Evolutionary conservation across 73 alveolate species (phyloP), one percentile per base, ranked within the genome.

Genomic region (Symbiodinium pilosum): DNA sequence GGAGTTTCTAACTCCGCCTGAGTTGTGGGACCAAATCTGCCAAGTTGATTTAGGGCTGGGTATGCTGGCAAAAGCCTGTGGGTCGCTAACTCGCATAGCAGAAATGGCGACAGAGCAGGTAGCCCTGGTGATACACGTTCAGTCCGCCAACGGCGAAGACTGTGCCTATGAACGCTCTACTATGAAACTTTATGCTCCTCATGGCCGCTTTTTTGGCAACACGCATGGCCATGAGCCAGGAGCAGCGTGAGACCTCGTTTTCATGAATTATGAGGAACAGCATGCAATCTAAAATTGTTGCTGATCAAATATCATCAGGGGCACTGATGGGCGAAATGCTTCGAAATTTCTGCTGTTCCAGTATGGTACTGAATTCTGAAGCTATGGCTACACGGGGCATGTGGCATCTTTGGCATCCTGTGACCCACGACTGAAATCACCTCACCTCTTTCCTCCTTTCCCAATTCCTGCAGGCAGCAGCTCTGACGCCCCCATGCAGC

Each of bases 181-280:
- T 54, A 54, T 54, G 73, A 54, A 54, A 54, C 73, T 7, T 30
- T n/a, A 54, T 30, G 20, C 73, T 30, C 26, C 32, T 26, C 73
- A n/a, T 30, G 73, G 73, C 73, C 34, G 20, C 32, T 26, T 24
- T 30, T 54, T 54, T 30, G 73, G 20, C 32, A 26, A 54, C 73
- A 54, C 73, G 20, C 73, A 54, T 54, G 73, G 73, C 73, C 73
- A 54, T 54, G 73, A 54, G 73, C 73, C 73, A n/a, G 73, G 73
- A 54, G 73, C 2, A 26, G 26, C 20, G 73, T 54, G 73, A 54
- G 73, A 54, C 73, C 34, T 24, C 26, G 20, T 26, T 54, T 54
- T 26, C 73, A 54, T 30, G 26, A 24, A n/a, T 30, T 54, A 54
- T 54, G 20, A 54, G 73, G 73, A 54, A 54, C 73, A n/a, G 73